A percentile compares a stretch with the other conserved stretches of the same genome.
Evolutionary conservation across 2,329 filamentous ascomycete genomes (phyloP).

Genomic region (Alternaria hordeiaustralica): DNA sequence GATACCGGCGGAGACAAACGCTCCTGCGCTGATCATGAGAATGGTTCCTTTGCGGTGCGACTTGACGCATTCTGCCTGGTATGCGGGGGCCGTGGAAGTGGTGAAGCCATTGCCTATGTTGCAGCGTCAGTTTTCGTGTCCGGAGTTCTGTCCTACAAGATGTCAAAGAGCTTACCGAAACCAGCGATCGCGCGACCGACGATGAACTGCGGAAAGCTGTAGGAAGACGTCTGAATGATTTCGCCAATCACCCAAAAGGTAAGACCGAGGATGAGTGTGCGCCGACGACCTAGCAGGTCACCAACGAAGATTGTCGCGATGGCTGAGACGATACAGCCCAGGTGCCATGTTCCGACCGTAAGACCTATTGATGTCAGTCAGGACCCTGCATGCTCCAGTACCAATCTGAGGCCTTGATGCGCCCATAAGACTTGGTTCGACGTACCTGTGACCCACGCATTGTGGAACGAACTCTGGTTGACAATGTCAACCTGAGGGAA

Average conservation of each 20-base stretch:
- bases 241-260: conserved; percentile 58
- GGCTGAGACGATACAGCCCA: conserved; percentile 66
- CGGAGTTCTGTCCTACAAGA: not conserved
- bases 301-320: conserved; percentile 58
- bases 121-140: not conserved
- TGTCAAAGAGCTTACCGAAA: conserved; percentile 51
- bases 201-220: conserved; percentile 57
- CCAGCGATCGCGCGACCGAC: conserved; percentile 58
- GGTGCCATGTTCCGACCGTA: conserved; percentile 39
- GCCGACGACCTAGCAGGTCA: conserved; percentile 58
- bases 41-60: conserved; percentile 54
- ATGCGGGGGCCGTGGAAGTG: conserved; percentile 59
- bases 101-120: conserved; percentile 58
- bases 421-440: not conserved
- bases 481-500: conserved; percentile 39
- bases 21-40: conserved; percentile 57
- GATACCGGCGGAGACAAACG: conserved; percentile 59
- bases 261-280: conserved; percentile 57
- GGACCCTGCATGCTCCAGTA: not conserved
- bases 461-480: conserved; percentile 23
- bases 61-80: conserved; percentile 59
- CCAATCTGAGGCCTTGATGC: not conserved
- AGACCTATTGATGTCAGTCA: conserved; percentile 26
- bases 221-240: conserved; percentile 57
- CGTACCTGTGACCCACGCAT: conserved; percentile 36